These are phyloP conservation scores for Linnemannia hyalina DNA, from an alignment of 192 early-diverging fungal genomes.

Conservation along the genomic window DNA sequence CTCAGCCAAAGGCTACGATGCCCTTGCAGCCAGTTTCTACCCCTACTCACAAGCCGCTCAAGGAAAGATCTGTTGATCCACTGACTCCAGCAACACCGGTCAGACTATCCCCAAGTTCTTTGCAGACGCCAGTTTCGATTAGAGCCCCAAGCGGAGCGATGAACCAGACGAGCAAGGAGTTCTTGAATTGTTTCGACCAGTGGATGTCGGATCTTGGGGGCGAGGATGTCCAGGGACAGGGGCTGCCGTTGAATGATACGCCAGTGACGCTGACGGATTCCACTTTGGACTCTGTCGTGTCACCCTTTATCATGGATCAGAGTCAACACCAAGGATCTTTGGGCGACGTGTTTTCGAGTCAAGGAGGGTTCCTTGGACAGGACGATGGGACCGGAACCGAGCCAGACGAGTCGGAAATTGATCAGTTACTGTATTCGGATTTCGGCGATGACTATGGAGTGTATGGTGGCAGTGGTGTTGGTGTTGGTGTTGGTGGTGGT, in stretches of 20 bases:
- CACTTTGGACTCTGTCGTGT: background rate
- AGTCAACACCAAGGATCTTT: background rate
- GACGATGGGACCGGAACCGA: conserved; percentile 24
- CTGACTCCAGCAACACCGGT: background rate
- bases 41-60: background rate
- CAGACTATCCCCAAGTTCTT: background rate
- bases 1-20: background rate
- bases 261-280: background rate
- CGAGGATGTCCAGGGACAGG: background rate
- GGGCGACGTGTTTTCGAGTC: background rate
- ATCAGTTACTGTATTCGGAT: conserved; percentile 43
- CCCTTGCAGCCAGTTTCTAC: background rate
- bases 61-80: background rate
- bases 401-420: conserved; percentile 35
- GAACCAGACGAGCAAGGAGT: conserved; percentile 27
- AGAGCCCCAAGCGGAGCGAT: background rate
- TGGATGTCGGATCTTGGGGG: conserved; percentile 49
- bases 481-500: background rate
- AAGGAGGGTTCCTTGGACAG: background rate
- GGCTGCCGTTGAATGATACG: background rate
- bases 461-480: conserved; percentile 5
- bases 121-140: background rate
- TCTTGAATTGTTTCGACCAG: conserved; percentile 46
- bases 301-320: background rate
- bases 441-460: conserved; percentile 32